Percentiles rank a stretch among this genome's conserved stretches.
Evolutionary conservation across 2,329 filamentous ascomycete species (phyloP).

Genomic region (Emergomyces pasteurianus): DNA sequence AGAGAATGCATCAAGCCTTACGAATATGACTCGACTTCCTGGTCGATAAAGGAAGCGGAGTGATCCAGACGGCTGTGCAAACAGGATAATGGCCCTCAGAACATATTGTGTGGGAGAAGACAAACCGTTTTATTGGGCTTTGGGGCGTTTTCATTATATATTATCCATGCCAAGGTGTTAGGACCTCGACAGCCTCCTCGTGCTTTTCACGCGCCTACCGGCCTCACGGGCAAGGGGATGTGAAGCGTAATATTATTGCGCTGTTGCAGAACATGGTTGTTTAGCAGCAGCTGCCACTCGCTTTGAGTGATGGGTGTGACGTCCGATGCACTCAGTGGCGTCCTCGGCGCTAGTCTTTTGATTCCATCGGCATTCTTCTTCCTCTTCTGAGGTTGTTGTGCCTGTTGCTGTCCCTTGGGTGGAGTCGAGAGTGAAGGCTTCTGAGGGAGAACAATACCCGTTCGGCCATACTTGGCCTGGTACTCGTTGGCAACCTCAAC

Average conservation of each 20-base stretch:
- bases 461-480: conserved; percentile 21
- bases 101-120: not conserved
- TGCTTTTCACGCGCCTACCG: not conserved
- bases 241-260: conserved; percentile 8
- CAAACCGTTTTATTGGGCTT: not conserved
- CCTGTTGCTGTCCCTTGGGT: conserved; percentile 5
- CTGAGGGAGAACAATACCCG: conserved; percentile 28
- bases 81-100: not conserved
- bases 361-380: not conserved
- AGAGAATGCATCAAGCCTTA: not conserved
- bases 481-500: conserved; percentile 26
- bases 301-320: conserved; percentile 32
- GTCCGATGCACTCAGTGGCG: conserved; percentile 31
- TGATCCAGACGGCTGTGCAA: not conserved
- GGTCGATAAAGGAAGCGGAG: not conserved
- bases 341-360: conserved; percentile 22
- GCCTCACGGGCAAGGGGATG: conserved; percentile 12
- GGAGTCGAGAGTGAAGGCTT: conserved; percentile 14
- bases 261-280: not conserved
- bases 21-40: not conserved
- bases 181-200: not conserved
- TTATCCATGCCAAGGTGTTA: not conserved
- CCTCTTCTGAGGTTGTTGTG: not conserved
- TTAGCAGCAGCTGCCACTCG: conserved; percentile 30
- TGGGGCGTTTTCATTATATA: not conserved